A percentile compares a stretch with the other conserved stretches of the same genome.
Conservation (phyloP, 2,329 filamentous ascomycete species). For the Diaporthe ilicicola region DNA sequence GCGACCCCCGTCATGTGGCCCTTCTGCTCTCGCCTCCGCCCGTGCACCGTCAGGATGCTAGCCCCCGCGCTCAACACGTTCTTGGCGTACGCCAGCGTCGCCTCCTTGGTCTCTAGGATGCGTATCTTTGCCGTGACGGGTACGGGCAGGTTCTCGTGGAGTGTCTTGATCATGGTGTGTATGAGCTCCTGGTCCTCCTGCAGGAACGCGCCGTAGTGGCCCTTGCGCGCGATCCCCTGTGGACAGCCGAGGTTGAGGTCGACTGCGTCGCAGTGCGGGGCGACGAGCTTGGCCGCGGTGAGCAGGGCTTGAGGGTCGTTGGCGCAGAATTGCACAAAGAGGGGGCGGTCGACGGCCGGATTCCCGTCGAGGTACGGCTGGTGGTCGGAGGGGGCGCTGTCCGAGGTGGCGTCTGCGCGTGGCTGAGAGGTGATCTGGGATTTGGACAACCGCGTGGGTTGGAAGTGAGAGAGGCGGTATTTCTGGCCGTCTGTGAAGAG, state of each 20-base stretch:
- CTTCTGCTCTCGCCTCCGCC: constrained; percentile 88
- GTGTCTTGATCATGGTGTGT: constrained; percentile 80
- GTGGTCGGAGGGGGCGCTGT: constrained; percentile 32
- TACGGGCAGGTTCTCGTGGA: constrained; percentile 80
- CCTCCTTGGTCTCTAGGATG: constrained; percentile 85
- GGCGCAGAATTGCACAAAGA: constrained; percentile 97
- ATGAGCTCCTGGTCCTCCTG: constrained; percentile 92
- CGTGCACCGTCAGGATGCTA: constrained; percentile 93
- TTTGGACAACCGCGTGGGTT: constrained; percentile 59
- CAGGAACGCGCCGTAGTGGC: constrained; percentile 91
- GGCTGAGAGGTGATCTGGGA: constrained; percentile 17
- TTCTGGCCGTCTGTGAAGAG: constrained; percentile 80
- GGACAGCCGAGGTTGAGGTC: constrained; percentile 96
- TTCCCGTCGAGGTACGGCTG: constrained; percentile 83
- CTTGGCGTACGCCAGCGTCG: constrained; percentile 86
- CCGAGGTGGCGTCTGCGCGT: constrained; percentile 29
- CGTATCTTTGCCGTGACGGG: constrained; percentile 96
- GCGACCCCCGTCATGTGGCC: constrained; percentile 93
- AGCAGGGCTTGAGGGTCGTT: constrained; percentile 85
- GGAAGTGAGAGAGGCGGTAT: constrained; percentile 84
- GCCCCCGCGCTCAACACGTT: constrained; percentile 89
- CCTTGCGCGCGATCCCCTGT: constrained; percentile 91
- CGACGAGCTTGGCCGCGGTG: constrained; percentile 78
- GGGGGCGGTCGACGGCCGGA: constrained; percentile 81
- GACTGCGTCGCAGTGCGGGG: constrained; percentile 91